Evolutionary conservation across 2,329 filamentous ascomycete species (phyloP).

Genomic region (Didymella pomorum): DNA sequence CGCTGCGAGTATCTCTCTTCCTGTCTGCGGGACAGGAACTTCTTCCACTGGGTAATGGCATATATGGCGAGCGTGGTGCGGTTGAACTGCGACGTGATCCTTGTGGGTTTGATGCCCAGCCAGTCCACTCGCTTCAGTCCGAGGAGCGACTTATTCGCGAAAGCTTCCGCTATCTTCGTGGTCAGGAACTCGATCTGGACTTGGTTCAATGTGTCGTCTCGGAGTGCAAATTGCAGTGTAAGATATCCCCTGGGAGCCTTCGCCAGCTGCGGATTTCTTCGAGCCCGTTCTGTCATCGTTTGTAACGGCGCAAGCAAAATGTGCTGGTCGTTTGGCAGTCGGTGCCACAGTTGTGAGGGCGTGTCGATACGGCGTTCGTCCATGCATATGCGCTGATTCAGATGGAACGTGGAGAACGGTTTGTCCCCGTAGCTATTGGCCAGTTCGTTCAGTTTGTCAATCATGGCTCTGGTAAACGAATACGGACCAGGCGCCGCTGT

Average conservation of each 20-base stretch:
- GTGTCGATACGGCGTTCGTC: constrained; percentile 37
- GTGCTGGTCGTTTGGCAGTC: constrained; percentile 38
- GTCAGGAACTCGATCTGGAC: constrained; percentile 45
- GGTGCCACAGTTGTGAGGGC: constrained; percentile 40
- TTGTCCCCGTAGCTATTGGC: constrained; percentile 29
- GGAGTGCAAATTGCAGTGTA: constrained; percentile 44
- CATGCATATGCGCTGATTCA: constrained; percentile 39
- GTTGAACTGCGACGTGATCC: constrained; percentile 34
- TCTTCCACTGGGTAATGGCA: constrained; percentile 43
- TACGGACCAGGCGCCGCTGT: constrained; percentile 41
- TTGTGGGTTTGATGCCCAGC: constrained; percentile 39
- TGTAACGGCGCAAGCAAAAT: constrained; percentile 42
- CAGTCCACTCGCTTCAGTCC: constrained; percentile 46
- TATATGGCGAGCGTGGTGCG: constrained; percentile 37
- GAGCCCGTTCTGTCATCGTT: not conserved
- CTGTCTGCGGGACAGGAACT: not conserved
- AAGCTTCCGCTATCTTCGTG: constrained; percentile 36
- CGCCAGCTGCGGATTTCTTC: no score
- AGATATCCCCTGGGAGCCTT: constrained; percentile 29
- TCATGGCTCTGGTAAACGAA: constrained; percentile 48
- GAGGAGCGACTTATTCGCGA: constrained; percentile 38
- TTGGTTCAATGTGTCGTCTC: constrained; percentile 33
- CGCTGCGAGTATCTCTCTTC: no score
- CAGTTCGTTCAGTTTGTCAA: constrained; percentile 40
- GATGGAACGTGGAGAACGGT: constrained; percentile 42